Percentiles rank a stretch among this genome's conserved stretches.
phyloP scores from a whole-genome alignment of 352 stramenopile species.

The Phytophthora aleatoria region DNA sequence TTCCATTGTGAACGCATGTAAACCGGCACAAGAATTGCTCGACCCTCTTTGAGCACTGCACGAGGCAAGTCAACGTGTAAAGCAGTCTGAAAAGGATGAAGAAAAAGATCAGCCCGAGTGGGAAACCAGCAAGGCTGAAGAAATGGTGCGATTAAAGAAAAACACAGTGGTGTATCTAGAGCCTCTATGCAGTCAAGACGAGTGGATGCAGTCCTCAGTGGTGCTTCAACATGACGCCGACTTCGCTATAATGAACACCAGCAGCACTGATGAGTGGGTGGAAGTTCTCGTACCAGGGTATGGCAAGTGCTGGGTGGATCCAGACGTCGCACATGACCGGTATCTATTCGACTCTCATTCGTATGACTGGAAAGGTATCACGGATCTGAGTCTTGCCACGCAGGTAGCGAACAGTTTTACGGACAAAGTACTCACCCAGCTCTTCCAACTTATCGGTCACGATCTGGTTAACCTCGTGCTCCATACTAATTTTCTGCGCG shows the following conservation, averaged over 20 bases:
- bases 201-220: slow-evolving; percentile 37
- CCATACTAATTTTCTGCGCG: slow-evolving; percentile 29
- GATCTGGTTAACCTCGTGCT: slow-evolving; percentile 31
- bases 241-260: slow-evolving; percentile 33
- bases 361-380: slow-evolving; percentile 15
- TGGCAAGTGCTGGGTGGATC: slow-evolving; percentile 48
- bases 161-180: slow-evolving; percentile 37
- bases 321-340: slow-evolving; percentile 12
- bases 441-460: slow-evolving; percentile 33
- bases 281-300: slow-evolving; percentile 45
- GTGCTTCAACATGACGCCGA: slow-evolving; percentile 31
- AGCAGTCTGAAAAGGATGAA: slow-evolving; percentile 3
- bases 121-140: slow-evolving; percentile 2
- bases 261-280: slow-evolving; percentile 28
- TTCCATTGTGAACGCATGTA: slow-evolving; percentile 21
- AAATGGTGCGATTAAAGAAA: slow-evolving; percentile 25
- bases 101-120: slow-evolving; percentile 5
- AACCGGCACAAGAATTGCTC: slow-evolving; percentile 33
- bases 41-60: slow-evolving; percentile 39
- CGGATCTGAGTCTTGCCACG: slow-evolving; percentile 23
- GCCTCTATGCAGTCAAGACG: slow-evolving; percentile 36
- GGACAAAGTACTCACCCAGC: slow-evolving; percentile 27
- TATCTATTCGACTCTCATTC: slow-evolving; percentile 6
- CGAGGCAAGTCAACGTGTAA: slow-evolving; percentile 24
- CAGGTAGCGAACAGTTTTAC: slow-evolving; percentile 27